Base-by-base conservation (phyloP, 345 rosid species). In the Acer negundo region DNA sequence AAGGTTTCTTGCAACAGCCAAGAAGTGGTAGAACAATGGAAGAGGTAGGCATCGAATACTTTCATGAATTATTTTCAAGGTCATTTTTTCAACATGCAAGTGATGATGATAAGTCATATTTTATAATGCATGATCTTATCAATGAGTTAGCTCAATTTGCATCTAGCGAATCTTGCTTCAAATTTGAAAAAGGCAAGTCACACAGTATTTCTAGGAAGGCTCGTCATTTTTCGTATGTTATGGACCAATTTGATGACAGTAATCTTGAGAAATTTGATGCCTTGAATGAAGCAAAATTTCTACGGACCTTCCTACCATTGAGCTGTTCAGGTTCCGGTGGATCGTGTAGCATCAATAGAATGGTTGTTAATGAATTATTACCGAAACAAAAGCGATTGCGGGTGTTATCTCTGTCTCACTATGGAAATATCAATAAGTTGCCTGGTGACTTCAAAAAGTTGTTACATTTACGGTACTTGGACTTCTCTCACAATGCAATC, bases 71-170 rank as follows among this genome's bases (percentile, higher is more conserved):
- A 19, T 44, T 65, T 19, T 75, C 82, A 71, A 78, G 80, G 76
- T 84, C 82, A 0, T 80, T 84, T 28, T 75, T 84, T 11, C 86
- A 84, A 49, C 53, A 20, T 10, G 59, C 46, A 74, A 70, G 75
- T 58, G 20, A 58, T 49, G 44, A 10, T 73, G 73, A 47, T 62
- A 75, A 22, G 73, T 66, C 69, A 72, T 16, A 67, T 51, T 84
- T 78, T 31, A 75, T 73, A 71, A 83, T 85, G 86, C 86, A 82
- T 68, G 84, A 85, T 73, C 81, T 85, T 72, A 73, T 83, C 77
- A 78, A 76, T 76, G 88, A 85, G 76, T 61, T 85, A 80, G 86
- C 88, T 38, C 76, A 79, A 74, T 81, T 51, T 67, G 74, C 77
- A 51, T 77, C 82, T 10, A 76, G 82, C 47, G 82, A 84, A 42